phyloP scores from a whole-genome alignment of 495 filamentous ascomycete species.

The Penicillium lividum region DNA sequence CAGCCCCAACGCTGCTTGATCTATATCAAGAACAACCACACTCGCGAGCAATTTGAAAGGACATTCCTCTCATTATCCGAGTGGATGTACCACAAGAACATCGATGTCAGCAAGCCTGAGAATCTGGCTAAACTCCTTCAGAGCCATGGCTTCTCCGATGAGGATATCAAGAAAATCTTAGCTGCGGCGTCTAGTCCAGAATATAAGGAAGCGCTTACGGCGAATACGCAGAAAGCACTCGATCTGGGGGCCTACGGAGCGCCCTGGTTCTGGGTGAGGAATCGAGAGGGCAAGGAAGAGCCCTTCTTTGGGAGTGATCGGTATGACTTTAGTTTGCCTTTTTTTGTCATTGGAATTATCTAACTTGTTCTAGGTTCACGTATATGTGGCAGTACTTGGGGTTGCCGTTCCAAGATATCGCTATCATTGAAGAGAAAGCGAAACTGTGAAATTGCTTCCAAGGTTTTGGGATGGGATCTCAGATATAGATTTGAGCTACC shows the following conservation, averaged over 20 bases:
- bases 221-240: constrained; percentile 58
- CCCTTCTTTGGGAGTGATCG: constrained; percentile 80
- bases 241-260: constrained; percentile 70
- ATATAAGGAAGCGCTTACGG: constrained; percentile 60
- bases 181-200: constrained; percentile 44
- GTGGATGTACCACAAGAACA: constrained; percentile 47
- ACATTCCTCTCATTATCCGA: constrained; percentile 48
- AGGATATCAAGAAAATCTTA: constrained; percentile 54
- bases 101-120: constrained; percentile 51
- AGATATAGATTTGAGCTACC: too few relatives aligned
- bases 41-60: constrained; percentile 39
- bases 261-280: constrained; percentile 75
- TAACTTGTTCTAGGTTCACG: constrained; percentile 29
- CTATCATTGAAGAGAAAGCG: constrained; percentile 27
- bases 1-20: constrained; percentile 65
- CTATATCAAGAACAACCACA: constrained; percentile 58
- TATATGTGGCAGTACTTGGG: constrained; percentile 45
- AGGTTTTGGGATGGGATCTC: too few relatives aligned
- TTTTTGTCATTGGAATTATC: constrained; percentile 13
- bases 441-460: constrained; percentile 13
- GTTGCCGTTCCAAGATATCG: constrained; percentile 37
- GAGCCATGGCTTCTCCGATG: constrained; percentile 33
- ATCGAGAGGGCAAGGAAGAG: constrained; percentile 56
- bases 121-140: constrained; percentile 36
- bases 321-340: constrained; percentile 36